Percentiles rank a stretch among this genome's conserved stretches.
phyloP scores from a whole-genome alignment of 768 basidiomycete species.

The Mycena leptocephala region DNA sequence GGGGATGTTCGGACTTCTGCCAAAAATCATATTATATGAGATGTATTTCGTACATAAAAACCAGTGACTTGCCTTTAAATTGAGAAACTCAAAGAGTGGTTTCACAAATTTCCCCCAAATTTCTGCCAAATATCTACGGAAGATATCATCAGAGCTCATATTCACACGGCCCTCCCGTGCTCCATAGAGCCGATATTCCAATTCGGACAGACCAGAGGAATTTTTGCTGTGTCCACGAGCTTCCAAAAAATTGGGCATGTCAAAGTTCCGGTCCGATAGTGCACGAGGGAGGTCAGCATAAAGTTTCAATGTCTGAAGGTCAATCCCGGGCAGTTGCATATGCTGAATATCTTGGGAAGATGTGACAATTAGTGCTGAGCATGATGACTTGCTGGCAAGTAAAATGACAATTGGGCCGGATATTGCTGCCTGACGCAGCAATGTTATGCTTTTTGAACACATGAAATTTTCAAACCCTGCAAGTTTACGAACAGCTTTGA shows the following conservation, averaged over 20 bases:
- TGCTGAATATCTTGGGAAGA: neutral
- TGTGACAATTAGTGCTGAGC: slow-evolving; percentile 24
- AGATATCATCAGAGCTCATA: neutral
- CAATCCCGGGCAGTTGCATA: neutral
- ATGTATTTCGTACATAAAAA: neutral
- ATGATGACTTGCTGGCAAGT: slow-evolving; percentile 23
- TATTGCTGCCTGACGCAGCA: neutral
- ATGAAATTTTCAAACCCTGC: slow-evolving; percentile 42
- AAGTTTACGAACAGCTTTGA: slow-evolving; percentile 25
- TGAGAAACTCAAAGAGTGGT: neutral
- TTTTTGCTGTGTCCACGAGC: no score
- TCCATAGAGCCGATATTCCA: neutral
- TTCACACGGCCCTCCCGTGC: neutral
- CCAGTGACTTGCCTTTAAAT: neutral
- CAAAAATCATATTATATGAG: neutral
- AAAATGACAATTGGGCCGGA: slow-evolving; percentile 36
- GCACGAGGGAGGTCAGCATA: no score
- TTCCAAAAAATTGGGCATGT: neutral
- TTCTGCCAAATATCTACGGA: neutral
- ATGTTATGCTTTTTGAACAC: slow-evolving; percentile 15
- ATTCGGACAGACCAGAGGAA: no score
- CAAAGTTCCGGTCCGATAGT: neutral
- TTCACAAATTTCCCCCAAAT: slow-evolving; percentile 3
- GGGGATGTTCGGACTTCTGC: slow-evolving; percentile 7
- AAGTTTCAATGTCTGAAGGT: neutral